A percentile compares a stretch with the other conserved stretches of the same genome.
Evolutionary conservation across 441 rosid species (phyloP).

Genomic region (Omphalea diandra): DNA sequence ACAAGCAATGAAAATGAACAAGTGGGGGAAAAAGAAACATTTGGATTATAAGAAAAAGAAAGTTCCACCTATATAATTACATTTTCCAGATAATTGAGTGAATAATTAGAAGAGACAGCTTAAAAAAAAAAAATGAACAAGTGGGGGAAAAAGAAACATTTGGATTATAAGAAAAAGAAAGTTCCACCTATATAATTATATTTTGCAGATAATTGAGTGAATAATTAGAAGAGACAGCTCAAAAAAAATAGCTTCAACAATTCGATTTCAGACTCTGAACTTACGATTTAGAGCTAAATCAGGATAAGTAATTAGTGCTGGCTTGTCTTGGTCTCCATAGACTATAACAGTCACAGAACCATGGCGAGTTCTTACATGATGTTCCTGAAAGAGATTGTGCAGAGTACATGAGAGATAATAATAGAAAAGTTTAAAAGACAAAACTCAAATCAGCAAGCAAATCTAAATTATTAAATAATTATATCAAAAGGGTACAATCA

Average conservation of each 20-base stretch:
- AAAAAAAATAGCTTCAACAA: background rate
- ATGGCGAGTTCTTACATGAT: conserved; percentile 59
- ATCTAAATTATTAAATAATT: background rate
- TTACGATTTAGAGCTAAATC: conserved; percentile 82
- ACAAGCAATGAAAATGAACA: background rate
- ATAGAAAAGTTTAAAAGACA: background rate
- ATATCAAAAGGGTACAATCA: background rate
- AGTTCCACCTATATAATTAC: background rate
- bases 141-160: background rate
- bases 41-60: background rate
- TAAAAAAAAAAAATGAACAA: background rate
- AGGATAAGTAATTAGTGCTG: conserved; percentile 88
- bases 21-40: background rate
- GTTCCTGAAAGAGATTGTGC: conserved; percentile 49
- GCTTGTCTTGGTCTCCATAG: conserved; percentile 84
- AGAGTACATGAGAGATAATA: conserved; percentile 19
- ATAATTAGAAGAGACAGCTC: background rate
- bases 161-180: background rate
- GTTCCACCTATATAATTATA: background rate
- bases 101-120: too few relatives aligned
- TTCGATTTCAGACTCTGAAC: conserved; percentile 17
- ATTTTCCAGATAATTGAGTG: too few relatives aligned
- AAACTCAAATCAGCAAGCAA: conserved; percentile 12
- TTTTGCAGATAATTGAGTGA: background rate
- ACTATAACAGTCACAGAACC: conserved; percentile 76